Base-by-base conservation (phyloP, 2,329 filamentous ascomycete species). In the Geosmithia morbida region DNA sequence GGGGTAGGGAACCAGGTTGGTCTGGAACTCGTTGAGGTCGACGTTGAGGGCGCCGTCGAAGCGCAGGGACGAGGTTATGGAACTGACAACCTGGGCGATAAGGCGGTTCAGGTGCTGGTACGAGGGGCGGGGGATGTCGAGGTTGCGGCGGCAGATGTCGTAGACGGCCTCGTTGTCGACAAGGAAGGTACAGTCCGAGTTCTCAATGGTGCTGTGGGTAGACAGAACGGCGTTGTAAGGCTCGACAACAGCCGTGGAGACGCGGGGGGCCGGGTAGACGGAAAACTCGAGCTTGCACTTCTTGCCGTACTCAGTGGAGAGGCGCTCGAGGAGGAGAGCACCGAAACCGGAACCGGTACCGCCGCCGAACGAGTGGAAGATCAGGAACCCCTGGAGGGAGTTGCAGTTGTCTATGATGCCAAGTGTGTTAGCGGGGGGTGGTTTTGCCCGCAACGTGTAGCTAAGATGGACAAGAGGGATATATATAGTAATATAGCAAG, bases 121-220 rank as follows among this genome's bases (percentile, higher is more conserved):
- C 61, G 75, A 75, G 45, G 81, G 81, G 51, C 81, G 79, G 51
- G 79, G 72, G 50, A 85, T 80, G 57, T 83, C 81, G 51, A 85
- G 68, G 67, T 79, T 85, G 58, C 80, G 79, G 54, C 77, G 75
- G 75, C 81, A 85, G 60, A 85, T 85, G 55, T 85, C 81, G 67
- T 84, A 85, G 56, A 85, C 79, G 55, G 81, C 81, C 66, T 85
- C 81, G 62, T 85, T 85, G 58, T 85, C 81, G 54, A 85, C 81
- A 45, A 85, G 68, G 71, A 85, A 85, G n/a, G 81, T 83, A 63
- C 81, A 85, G 69, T 85, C 81, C n/a, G 81, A 78, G 70, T 85
- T 81, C 71, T 85, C 81, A 51, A 85, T 83, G 50, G 81, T 85
- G 71, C 79, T 84, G 70, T 85, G 81, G 48, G 81, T 85, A 43